These are phyloP conservation scores for Lagerstroemia speciosa DNA, from an alignment of 345 rosid species.

Conservation along the genomic window DNA sequence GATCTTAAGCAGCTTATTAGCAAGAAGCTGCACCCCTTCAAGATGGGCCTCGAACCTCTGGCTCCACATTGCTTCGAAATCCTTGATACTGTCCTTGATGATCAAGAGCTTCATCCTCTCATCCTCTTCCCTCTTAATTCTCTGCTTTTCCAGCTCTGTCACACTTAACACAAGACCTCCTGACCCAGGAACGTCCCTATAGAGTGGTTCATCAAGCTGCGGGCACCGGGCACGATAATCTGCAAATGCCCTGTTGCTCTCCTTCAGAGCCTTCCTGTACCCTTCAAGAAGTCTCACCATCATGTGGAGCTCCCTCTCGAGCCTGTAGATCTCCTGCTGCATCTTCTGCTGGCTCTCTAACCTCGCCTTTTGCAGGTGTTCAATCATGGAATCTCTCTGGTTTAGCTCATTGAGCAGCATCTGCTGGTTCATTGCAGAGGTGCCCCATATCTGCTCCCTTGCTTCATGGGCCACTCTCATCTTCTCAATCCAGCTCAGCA, in stretches of 20 bases:
- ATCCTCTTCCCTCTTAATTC: constrained; percentile 63
- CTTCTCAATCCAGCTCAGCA: constrained; percentile 36
- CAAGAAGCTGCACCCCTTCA: constrained; percentile 19
- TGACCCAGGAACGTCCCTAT: constrained; percentile 64
- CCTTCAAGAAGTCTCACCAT: constrained; percentile 63
- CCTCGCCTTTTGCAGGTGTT: constrained; percentile 52
- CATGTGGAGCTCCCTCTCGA: constrained; percentile 63
- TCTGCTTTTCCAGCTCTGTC: constrained; percentile 57
- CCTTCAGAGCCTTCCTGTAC: constrained; percentile 72
- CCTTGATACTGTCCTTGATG: constrained; percentile 41
- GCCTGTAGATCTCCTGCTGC: constrained; percentile 42
- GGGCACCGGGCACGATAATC: constrained; percentile 54
- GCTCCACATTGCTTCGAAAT: constrained; percentile 35
- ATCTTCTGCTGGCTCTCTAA: constrained; percentile 50
- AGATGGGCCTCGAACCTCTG: constrained; percentile 25
- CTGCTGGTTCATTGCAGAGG: constrained; percentile 43
- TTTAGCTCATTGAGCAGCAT: constrained; percentile 41
- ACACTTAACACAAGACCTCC: constrained; percentile 73
- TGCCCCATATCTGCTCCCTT: constrained; percentile 40
- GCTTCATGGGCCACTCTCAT: constrained; percentile 35
- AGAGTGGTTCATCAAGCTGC: constrained; percentile 50
- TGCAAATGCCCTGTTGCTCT: constrained; percentile 43
- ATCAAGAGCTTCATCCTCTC: constrained; percentile 29
- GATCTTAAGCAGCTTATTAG: constrained; percentile 22
- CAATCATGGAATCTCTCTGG: constrained; percentile 32